Evolutionary conservation across 768 basidiomycete genomes (phyloP).

Genomic region (Gyrodon lividus): DNA sequence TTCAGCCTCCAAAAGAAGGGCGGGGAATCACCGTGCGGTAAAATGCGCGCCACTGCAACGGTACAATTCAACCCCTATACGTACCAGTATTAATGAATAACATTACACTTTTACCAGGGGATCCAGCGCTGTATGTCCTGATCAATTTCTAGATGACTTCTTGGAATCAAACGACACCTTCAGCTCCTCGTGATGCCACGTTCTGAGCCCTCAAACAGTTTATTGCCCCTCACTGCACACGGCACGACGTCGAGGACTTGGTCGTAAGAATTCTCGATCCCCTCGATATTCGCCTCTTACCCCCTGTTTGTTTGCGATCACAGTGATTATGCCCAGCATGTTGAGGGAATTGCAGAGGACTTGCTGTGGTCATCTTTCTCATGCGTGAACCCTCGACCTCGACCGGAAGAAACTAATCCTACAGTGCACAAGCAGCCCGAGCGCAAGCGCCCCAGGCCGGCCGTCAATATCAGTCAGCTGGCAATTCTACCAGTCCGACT

Average conservation of each 20-base stretch:
- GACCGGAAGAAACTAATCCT: neutral
- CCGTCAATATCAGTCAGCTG: neutral
- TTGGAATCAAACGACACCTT: neutral
- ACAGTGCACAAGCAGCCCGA: neutral
- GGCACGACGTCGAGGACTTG: conserved; percentile 4
- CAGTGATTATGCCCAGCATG: conserved; percentile 8
- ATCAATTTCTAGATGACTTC: neutral
- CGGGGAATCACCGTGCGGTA: neutral
- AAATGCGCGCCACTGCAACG: neutral
- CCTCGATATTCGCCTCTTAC: too few relatives aligned
- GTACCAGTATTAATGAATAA: neutral
- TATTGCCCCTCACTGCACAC: conserved; percentile 7
- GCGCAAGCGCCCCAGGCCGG: neutral
- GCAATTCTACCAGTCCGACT: neutral
- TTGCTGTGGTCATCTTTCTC: neutral
- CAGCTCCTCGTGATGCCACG: conserved; percentile 3
- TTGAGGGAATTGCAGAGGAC: conserved; percentile 7
- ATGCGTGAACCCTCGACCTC: neutral
- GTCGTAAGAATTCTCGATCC: neutral
- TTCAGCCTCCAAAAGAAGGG: neutral
- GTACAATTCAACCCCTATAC: neutral
- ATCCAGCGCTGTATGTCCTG: conserved; percentile 7
- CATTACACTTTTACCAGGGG: conserved; percentile 1
- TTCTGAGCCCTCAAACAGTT: neutral
- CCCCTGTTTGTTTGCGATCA: neutral